phyloP scores from a whole-genome alignment of 2,329 filamentous ascomycete genomes.

The Metarhizium robertsii region DNA sequence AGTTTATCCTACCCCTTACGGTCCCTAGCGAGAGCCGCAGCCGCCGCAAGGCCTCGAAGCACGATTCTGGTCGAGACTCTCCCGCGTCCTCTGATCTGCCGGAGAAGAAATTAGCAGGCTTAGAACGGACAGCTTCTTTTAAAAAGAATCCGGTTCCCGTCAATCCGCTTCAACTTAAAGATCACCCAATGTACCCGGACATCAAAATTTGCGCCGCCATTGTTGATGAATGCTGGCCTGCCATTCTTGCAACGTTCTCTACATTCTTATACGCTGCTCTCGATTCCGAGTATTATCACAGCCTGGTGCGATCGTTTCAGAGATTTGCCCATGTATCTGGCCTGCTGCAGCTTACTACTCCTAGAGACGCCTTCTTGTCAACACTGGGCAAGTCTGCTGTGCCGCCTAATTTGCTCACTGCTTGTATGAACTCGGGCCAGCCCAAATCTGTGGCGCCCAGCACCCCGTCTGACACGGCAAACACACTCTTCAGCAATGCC shows the following conservation, averaged over 20 bases:
- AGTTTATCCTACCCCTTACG: constrained; percentile 85
- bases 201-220: constrained; percentile 72
- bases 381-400: constrained; percentile 90
- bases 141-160: constrained; percentile 69
- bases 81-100: constrained; percentile 27
- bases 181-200: constrained; percentile 61
- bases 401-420: constrained; percentile 65
- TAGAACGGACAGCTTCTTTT: constrained; percentile 57
- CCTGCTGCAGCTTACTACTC: constrained; percentile 71
- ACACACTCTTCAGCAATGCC: constrained; percentile 59
- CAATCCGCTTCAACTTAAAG: constrained; percentile 70
- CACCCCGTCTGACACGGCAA: constrained; percentile 37
- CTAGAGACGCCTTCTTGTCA: constrained; percentile 88
- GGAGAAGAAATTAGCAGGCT: constrained; percentile 19
- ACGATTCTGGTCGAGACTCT: constrained; percentile 34
- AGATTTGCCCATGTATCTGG: constrained; percentile 93
- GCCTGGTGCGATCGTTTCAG: constrained; percentile 84
- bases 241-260: constrained; percentile 86
- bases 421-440: constrained; percentile 43
- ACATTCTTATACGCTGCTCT: constrained; percentile 89
- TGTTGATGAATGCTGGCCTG: constrained; percentile 91
- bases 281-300: constrained; percentile 90
- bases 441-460: constrained; percentile 33
- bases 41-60: constrained; percentile 38
- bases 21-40: constrained; percentile 60